Base-by-base conservation (phyloP, 805 yeast genomes). In the Kazachstania martiniae region DNA sequence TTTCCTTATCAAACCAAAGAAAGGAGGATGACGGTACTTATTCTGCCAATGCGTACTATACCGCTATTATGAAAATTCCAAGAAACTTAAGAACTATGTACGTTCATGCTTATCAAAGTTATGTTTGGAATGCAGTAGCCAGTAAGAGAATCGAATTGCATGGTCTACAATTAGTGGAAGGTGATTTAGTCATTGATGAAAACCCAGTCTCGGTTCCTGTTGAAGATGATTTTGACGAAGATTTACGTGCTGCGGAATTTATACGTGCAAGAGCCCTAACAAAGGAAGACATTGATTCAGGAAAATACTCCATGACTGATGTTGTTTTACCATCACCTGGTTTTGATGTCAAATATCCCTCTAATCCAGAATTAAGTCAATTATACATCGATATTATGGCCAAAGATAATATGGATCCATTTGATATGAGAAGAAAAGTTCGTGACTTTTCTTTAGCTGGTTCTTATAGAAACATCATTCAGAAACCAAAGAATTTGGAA, bases 251-350 rank as follows among this genome's bases (percentile, higher is more conserved):
- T 19, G 71, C 65, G 28, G 62, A 58, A 7, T 75, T 68, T 37
- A 62, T 68, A 17, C 70, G 84, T 42, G 96, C 94, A 1, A 68
- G 78, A 44, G 70, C 79, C 0, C 66, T 91, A 13, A 82, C 94
- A 1, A 65, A 71, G 34, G 85, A 76, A 36, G 97, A 89, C 37
- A 61, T 78, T 16, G 71, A 63, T 4, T 34, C 62, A 2, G 72
- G 72, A 0, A 70, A 66, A 33, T 82, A 67, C 51, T 57, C 79
- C 9, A 79, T 89, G 21, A 77, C 69, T 49, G 97, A 91, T 56
- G 67, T 91, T 18, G 94, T 93, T 3, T 63, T 91, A 34, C 97
- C 99, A n/a, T 73, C 94, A 0, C 98, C 99, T 2, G 99, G 99
- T 0, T 86, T 75, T 53, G 96, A 86, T 51, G 73, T 91, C n/a